Base-by-base conservation (phyloP, 148 eudicot species). In the Beta vulgaris region DNA sequence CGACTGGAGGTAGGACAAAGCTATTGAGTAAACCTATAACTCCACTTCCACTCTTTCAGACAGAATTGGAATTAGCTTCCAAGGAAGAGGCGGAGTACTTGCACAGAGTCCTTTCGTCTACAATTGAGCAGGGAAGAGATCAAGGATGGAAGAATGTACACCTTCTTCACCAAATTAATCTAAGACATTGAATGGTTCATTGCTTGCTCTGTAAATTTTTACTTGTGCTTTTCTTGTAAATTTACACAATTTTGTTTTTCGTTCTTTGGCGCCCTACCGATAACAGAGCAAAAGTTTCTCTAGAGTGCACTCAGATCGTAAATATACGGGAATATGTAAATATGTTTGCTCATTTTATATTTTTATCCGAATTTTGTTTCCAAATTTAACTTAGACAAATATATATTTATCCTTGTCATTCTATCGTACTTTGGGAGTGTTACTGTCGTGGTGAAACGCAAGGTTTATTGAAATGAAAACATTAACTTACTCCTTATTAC, bases 151-250 rank as follows among this genome's bases (percentile, higher is more conserved):
- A 96, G 11, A 79, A 77, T 64, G 85, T 86, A 13, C 32, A 87
- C 75, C 73, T 92, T 73, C 76, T 95, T 69, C 99, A 95, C 86
- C 97, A 86, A 76, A 88, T 88, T 81, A 89, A 86, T 78, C 72
- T 92, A 42, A 89, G 68, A 73, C 83, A 77, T 72, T 67, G 63
- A n/a, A 11, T 18, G 14, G 15, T 42, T 39, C n/a, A 42, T 39
- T 42, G 13, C 35, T 26, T 7, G 62, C 26, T 9, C 9, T 53
- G 67, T 74, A 74, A 31, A 62, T 74, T 23, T 74, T 55, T 73
- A 13, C 31, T 9, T 0, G 4, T 37, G 25, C 40, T 15, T 67
- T 23, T 25, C 32, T 29, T 67, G 71, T 67, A 43, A 67, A 23
- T 23, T 42, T 9, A 36, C 68, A 8, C 26, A 37, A 14, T 31